Conservation (phyloP, 2,329 filamentous ascomycete species). For the Sarocladium strictum region DNA sequence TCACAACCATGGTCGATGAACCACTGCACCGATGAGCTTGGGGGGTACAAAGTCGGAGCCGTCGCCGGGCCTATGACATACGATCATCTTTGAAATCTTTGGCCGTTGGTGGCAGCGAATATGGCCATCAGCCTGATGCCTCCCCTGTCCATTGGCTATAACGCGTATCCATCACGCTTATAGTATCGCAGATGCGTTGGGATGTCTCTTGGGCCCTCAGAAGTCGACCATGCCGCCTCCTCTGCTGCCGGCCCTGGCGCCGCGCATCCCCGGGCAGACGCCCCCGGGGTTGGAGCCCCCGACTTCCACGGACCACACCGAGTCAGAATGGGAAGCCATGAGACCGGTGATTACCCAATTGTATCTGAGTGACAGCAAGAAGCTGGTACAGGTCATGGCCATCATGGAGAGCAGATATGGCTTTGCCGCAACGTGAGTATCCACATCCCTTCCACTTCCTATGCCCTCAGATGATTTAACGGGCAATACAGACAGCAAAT, state of each 20-base stretch:
- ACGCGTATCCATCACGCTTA: background rate
- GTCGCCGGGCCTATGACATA: background rate
- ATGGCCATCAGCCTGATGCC: background rate
- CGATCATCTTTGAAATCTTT: background rate
- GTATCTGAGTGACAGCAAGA: constrained; percentile 29
- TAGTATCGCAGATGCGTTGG: background rate
- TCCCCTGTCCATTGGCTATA: background rate
- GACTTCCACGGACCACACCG: constrained; percentile 28
- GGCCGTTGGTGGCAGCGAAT: background rate
- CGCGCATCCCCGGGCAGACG: constrained; percentile 24
- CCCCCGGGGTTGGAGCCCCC: constrained; percentile 18
- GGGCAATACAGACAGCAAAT: constrained; percentile 27
- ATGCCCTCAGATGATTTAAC: background rate
- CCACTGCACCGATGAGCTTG: background rate
- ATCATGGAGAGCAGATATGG: constrained; percentile 27
- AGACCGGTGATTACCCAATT: constrained; percentile 25
- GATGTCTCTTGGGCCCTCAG: background rate
- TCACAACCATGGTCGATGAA: background rate
- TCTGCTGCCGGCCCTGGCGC: constrained; percentile 25
- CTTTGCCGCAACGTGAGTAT: constrained; percentile 31
- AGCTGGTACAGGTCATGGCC: constrained; percentile 29
- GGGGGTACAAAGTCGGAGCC: constrained; percentile 1
- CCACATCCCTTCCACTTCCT: background rate
- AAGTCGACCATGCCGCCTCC: constrained; percentile 16
- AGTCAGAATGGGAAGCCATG: constrained; percentile 28